Evolutionary conservation across 768 basidiomycete genomes (phyloP).

Genomic region (Gyrodon lividus): DNA sequence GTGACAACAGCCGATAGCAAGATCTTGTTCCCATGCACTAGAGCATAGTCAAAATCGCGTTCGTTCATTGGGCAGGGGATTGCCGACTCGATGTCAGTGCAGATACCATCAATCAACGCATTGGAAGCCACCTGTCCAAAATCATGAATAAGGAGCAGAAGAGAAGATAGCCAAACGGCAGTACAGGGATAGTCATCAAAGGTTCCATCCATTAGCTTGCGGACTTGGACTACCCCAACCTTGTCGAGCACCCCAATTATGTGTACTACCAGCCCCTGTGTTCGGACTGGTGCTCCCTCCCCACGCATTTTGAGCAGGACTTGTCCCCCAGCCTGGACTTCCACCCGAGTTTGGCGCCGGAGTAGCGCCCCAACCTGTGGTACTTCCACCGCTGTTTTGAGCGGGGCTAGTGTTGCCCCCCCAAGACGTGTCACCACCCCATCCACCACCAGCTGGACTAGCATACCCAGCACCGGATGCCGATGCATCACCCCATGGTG

Average conservation of each 20-base stretch:
- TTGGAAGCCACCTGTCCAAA: neutral
- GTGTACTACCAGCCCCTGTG: constrained; percentile 15
- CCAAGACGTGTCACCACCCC: constrained; percentile 27
- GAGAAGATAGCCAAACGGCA: neutral
- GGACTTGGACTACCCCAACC: constrained; percentile 54
- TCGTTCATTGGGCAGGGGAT: neutral
- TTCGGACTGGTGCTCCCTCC: constrained; percentile 36
- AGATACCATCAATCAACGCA: neutral
- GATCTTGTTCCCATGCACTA: neutral
- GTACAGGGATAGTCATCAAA: constrained; percentile 13
- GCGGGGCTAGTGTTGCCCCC: constrained; percentile 27
- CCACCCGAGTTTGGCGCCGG: constrained; percentile 26
- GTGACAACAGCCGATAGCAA: neutral
- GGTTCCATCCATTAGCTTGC: constrained; percentile 56
- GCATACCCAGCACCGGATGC: constrained; percentile 32
- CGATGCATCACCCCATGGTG: constrained; percentile 29
- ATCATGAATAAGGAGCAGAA: neutral
- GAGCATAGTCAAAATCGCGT: neutral
- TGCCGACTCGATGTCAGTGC: neutral
- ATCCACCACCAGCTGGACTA: constrained; percentile 32
- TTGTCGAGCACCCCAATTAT: constrained; percentile 30
- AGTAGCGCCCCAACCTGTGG: constrained; percentile 21
- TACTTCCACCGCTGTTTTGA: constrained; percentile 21
- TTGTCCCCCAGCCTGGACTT: constrained; percentile 31
- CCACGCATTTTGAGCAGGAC: constrained; percentile 37